Evolutionary conservation across 306 rosid species (phyloP).

Genomic region (Quercus alba): DNA sequence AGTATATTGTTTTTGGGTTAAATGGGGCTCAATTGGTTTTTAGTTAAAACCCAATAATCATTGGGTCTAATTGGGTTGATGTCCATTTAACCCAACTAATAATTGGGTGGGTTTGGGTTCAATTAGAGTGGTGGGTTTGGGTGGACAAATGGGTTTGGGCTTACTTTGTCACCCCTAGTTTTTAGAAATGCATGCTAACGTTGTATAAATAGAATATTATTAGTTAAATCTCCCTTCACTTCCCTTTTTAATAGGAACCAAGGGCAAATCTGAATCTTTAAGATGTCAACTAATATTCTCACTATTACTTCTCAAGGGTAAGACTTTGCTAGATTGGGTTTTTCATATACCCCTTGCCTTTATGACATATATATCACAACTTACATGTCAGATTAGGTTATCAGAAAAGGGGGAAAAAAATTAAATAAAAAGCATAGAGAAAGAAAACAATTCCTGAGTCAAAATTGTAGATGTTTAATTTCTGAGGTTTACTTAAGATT

Average conservation of each 20-base stretch:
- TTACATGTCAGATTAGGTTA: background rate
- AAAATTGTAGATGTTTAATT: background rate
- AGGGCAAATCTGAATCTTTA: background rate
- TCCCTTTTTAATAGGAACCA: background rate
- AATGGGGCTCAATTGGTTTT: too few relatives aligned
- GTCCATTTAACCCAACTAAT: too few relatives aligned
- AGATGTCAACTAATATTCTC: background rate
- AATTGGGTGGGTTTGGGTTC: too few relatives aligned
- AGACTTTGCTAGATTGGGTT: background rate
- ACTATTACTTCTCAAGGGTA: background rate
- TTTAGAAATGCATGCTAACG: background rate
- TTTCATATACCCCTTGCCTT: background rate
- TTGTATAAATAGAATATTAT: background rate
- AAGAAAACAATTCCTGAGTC: background rate
- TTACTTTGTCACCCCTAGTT: background rate
- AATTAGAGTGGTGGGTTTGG: too few relatives aligned
- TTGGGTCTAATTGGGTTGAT: too few relatives aligned
- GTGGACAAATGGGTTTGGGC: too few relatives aligned
- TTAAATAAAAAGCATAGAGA: background rate
- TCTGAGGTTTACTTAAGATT: slow-evolving; percentile 3
- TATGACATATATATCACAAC: background rate
- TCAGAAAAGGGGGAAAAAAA: background rate
- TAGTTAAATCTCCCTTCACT: background rate
- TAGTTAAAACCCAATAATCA: too few relatives aligned
- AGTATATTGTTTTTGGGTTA: too few relatives aligned